Base-by-base conservation (phyloP, 108 stramenopile genomes). In the Pseudonitzschia delicatissima region DNA sequence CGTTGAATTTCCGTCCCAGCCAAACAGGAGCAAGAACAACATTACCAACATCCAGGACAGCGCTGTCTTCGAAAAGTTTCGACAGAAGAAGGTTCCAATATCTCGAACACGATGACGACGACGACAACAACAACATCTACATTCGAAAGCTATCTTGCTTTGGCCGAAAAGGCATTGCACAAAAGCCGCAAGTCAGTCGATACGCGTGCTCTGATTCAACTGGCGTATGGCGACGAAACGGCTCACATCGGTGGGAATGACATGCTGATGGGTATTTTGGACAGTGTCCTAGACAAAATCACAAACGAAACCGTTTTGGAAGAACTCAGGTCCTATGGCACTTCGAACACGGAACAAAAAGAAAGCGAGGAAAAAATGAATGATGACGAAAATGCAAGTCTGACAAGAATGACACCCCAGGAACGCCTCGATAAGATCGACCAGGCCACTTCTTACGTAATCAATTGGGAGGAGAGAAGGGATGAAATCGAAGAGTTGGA, bases 201-300 rank as follows among this genome's bases (percentile, higher is more conserved):
- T 58, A 52, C 59, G 13, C 51, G 31, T 6, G 3, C 40, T 12
- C 35, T 64, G 17, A 55, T 76, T n/a, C 28, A 66, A 45, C 51
- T 52, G 33, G 36, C 62, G 20, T 76, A 69, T 31, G 75, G 75
- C 0, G 74, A 75, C 25, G 67, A 75, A 20, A 53, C 66, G 1
- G 70, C 45, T 4, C 23, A 62, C 15, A 66, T 73, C 45, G 72
- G 65, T 18, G 67, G 66, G 20, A 50, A 12, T 11, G 67, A 68
- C 13, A 68, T 75, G 74, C 53, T 75, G 39, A 45, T 28, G 23
- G 67, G 62, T 18, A 68, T 69, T 26, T 21, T 76, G 37, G 68
- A 76, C 26, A 68, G 69, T 21, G 57, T 76, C 63, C 18, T 76
- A 26, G 75, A 76, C 4, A 69, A 58, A 25, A 52, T 76, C 12